phyloP scores from a whole-genome alignment of 1,139 yeast species.

The Lodderomyces margitis region DNA sequence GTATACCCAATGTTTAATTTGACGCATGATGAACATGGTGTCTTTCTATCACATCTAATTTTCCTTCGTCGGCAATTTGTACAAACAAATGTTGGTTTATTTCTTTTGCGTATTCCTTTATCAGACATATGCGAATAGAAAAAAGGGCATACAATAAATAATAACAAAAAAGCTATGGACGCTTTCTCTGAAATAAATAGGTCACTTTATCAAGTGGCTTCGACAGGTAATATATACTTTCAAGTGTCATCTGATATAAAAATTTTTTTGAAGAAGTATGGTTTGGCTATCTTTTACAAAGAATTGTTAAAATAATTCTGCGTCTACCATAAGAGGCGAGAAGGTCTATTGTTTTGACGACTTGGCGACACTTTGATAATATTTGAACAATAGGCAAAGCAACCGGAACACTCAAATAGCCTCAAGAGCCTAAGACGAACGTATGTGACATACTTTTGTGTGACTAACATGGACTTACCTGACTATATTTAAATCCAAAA shows the following conservation, averaged over 20 bases:
- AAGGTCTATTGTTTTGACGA: too few relatives aligned
- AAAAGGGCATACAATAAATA: too few relatives aligned
- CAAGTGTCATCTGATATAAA: too few relatives aligned
- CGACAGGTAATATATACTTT: background rate
- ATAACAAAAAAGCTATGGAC: too few relatives aligned
- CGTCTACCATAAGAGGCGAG: too few relatives aligned
- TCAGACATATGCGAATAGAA: slow-evolving; percentile 1
- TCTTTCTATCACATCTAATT: slow-evolving; percentile 29
- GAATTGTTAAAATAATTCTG: too few relatives aligned
- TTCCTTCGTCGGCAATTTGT: slow-evolving; percentile 27
- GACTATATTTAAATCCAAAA: background rate
- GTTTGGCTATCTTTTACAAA: background rate
- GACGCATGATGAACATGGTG: slow-evolving; percentile 30
- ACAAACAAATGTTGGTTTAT: slow-evolving; percentile 27
- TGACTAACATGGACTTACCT: background rate
- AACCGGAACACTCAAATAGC: too few relatives aligned
- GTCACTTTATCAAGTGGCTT: too few relatives aligned
- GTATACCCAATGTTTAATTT: slow-evolving; percentile 18
- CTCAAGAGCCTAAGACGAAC: background rate
- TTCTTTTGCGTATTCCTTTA: slow-evolving; percentile 15
- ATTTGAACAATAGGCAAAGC: too few relatives aligned
- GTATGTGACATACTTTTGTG: background rate
- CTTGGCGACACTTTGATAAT: background rate
- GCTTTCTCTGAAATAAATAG: too few relatives aligned
- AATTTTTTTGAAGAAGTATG: too few relatives aligned